Conservation (phyloP, 225 moss, liverwort and hornwort genomes). For the Pseudoscleropodium purum region DNA sequence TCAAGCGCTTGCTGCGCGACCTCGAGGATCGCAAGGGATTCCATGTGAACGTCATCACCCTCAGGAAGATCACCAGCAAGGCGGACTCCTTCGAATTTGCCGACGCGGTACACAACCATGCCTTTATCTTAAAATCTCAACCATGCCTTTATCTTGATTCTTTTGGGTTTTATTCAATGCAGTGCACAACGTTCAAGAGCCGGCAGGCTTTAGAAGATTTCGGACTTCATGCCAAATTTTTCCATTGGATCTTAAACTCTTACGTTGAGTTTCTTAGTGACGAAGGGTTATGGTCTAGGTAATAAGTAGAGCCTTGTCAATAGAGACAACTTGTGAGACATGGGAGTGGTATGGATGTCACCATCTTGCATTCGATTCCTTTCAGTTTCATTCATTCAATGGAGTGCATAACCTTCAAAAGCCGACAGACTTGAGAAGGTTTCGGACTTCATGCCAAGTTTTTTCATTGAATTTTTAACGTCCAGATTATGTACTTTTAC, state of each 20-base stretch:
- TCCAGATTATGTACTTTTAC: neutral
- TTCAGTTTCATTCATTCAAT: neutral
- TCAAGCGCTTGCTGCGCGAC: constrained; percentile 68
- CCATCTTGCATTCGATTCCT: neutral
- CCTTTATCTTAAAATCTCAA: neutral
- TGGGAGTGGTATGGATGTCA: too few species aligned
- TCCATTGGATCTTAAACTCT: neutral
- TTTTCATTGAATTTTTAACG: neutral
- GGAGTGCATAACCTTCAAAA: neutral
- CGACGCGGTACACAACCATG: constrained; percentile 23
- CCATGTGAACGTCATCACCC: constrained; percentile 71
- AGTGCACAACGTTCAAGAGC: neutral
- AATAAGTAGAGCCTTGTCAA: neutral
- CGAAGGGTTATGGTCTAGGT: neutral
- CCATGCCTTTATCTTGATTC: neutral
- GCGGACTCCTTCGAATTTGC: constrained; percentile 97
- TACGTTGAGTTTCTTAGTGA: neutral
- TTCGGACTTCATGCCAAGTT: neutral
- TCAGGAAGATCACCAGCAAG: constrained; percentile 79
- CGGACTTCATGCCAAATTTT: neutral
- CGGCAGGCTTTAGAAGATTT: neutral
- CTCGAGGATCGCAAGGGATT: constrained; percentile 74
- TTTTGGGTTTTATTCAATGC: neutral
- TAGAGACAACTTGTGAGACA: neutral
- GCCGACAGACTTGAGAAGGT: neutral